Percentiles rank a stretch among this genome's conserved stretches.
Evolutionary conservation across 2,329 filamentous ascomycete species (phyloP).

Genomic region (Aspergillus jensenii): DNA sequence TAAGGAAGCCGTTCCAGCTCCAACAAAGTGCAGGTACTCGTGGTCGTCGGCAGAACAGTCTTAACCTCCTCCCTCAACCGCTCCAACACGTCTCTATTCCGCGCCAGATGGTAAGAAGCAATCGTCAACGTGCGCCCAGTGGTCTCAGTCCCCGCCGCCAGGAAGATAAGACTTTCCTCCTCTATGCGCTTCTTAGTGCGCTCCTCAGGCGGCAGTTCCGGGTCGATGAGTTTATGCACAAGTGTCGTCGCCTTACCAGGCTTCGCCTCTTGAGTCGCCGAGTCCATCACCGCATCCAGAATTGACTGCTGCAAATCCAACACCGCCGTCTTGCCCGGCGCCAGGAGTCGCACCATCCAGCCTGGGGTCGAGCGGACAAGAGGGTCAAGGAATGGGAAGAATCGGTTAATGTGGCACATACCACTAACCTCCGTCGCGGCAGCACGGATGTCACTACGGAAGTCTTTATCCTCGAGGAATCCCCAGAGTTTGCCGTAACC

Average conservation of each 20-base stretch:
- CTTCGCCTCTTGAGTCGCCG: not conserved
- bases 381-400: not conserved
- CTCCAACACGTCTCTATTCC: too few relatives aligned
- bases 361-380: not conserved
- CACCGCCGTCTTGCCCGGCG: not conserved
- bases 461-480: not conserved
- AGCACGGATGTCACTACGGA: not conserved
- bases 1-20: too few relatives aligned
- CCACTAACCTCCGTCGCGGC: not conserved
- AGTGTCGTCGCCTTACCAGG: not conserved
- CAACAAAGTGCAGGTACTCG: too few relatives aligned
- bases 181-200: slow-evolving; percentile 28
- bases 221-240: slow-evolving; percentile 11
- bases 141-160: slow-evolving; percentile 6
- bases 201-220: slow-evolving; percentile 20
- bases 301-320: not conserved
- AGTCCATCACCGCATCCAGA: not conserved
- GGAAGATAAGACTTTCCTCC: slow-evolving; percentile 9
- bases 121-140: not conserved
- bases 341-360: not conserved
- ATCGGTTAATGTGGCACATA: not conserved
- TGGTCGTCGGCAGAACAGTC: too few relatives aligned
- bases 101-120: not conserved
- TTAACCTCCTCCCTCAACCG: too few relatives aligned
- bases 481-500: not conserved